These are phyloP conservation scores for Chrysophaeum taylorii DNA, from an alignment of 352 stramenopile species.

Conservation along the genomic window DNA sequence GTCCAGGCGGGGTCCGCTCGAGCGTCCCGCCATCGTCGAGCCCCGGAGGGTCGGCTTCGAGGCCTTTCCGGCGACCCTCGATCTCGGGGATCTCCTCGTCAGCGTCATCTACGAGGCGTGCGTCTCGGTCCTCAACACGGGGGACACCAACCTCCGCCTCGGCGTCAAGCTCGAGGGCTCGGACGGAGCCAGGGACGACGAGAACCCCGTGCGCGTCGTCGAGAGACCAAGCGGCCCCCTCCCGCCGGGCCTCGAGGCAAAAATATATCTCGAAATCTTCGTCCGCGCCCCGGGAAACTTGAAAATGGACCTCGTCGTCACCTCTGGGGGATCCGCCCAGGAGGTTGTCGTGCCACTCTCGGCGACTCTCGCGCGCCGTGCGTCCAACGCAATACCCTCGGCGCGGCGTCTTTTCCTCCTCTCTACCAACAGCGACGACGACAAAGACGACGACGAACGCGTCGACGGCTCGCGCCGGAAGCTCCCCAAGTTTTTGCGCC, in stretches of 20 bases:
- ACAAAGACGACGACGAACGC: neutral
- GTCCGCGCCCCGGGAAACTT: neutral
- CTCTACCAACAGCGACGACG: neutral
- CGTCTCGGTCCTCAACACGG: neutral
- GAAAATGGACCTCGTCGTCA: neutral
- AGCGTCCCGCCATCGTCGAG: neutral
- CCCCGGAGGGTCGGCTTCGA: neutral
- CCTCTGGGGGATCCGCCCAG: neutral
- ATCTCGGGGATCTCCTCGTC: neutral
- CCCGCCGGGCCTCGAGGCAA: neutral
- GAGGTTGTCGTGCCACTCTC: neutral
- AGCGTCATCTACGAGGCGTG: neutral
- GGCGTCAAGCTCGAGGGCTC: neutral
- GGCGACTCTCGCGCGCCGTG: neutral
- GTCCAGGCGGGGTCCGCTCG: neutral
- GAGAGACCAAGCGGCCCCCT: neutral
- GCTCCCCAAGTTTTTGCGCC: neutral
- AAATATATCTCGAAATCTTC: neutral
- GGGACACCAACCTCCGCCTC: neutral
- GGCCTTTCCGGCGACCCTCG: neutral
- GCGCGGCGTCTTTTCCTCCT: neutral
- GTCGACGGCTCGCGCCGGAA: neutral
- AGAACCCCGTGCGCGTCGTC: slow-evolving; percentile 4
- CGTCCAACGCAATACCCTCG: neutral
- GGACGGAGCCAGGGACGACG: neutral